Evolutionary conservation across 768 basidiomycete species (phyloP), one percentile per base, ranked within the genome.

Genomic region (Leucosporidium yakuticum): DNA sequence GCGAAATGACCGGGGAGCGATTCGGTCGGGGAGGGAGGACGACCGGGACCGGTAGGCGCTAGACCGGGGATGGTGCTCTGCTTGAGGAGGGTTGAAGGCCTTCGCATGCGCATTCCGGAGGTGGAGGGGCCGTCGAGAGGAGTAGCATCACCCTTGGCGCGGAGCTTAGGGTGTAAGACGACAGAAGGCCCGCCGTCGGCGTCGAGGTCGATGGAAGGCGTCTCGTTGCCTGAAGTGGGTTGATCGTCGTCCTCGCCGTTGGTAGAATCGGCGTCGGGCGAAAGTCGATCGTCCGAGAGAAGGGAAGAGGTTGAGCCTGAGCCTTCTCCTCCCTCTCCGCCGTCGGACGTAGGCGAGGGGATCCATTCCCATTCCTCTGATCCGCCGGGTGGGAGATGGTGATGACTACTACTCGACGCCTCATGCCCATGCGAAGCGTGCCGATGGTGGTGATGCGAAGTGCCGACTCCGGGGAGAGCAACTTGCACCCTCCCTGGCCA

Each of bases 401-500:
- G 39, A 44, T 44, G 39, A 12, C 39, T 15, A 15, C 39, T 15
- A 44, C 39, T 20, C 44, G 59, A 29, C 11, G n/a, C 23, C 19
- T 29, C 9, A 25, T 17, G 23, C 25, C 20, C 25, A 4, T 7
- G 44, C n/a, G 5, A 44, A 39, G n/a, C 27, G 44, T 27, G 17
- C 17, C 15, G n/a, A 14, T 58, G 61, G 17, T 61, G 64, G n/a
- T 62, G 60, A 2, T 44, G 29, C 17, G 19, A 3, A 2, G 64
- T 17, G 51, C 20, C 39, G 39, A 73, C 31, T 0, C 68, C 65
- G 17, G 71, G 71, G 6, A 73, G 27, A 0, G 53, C 53, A 4
- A 73, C 34, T 60, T 73, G 64, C 39, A 73, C 68, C 11, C 71
- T 34, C 0, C 71, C 71, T 0, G 71, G 71, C 71, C 71, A 73